Evolutionary conservation across 768 basidiomycete species (phyloP), one percentile per base, ranked within the genome.

Genomic region (Amanita pseudoporphyria): DNA sequence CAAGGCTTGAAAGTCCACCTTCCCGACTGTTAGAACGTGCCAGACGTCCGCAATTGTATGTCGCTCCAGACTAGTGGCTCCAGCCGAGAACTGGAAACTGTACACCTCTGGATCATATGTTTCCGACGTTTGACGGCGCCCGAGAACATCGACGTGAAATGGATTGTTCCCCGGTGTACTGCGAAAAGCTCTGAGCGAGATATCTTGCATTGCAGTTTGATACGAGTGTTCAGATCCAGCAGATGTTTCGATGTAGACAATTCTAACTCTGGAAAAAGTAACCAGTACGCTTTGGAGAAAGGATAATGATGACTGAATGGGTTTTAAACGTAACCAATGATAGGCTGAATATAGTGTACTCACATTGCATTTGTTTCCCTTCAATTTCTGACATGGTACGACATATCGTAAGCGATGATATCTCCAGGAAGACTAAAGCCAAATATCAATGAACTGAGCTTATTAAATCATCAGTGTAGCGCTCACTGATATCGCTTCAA

Each of bases 61-160:
- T 42, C 81, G 65, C 47, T 79, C 74, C 21, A 85, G 64, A 33
- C n/a, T 66, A 30, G 76, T 57, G 14, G 67, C 61, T n/a, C 66
- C 62, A 6, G 79, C 58, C 4, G 67, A 64, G 19, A 79, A 60
- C 37, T 61, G 63, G 51, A 82, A 57, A 18, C 65, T 58, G 54
- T 80, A 83, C 0, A 73, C 67, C 39, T 77, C 72, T 6, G 77
- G 64, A 40, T 77, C 69, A 49, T 73, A 64, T 18, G 57, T 56
- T 28, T 71, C 65, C 2, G 59, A 39, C 10, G 54, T 58, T 36
- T 57, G 56, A 21, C 60, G 58, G 1, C 66, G 64, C 37, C 85
- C 85, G 9, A 86, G 61, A 70, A 76, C 74, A 45, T 71, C 60
- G 41, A 64, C 66, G 59, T 84, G 81, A 5, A 78, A 60, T 1